A percentile compares a stretch with the other conserved stretches of the same genome.
phyloP scores from a whole-genome alignment of 495 filamentous ascomycete species.

The Hypomontagnella submonticulosa region DNA sequence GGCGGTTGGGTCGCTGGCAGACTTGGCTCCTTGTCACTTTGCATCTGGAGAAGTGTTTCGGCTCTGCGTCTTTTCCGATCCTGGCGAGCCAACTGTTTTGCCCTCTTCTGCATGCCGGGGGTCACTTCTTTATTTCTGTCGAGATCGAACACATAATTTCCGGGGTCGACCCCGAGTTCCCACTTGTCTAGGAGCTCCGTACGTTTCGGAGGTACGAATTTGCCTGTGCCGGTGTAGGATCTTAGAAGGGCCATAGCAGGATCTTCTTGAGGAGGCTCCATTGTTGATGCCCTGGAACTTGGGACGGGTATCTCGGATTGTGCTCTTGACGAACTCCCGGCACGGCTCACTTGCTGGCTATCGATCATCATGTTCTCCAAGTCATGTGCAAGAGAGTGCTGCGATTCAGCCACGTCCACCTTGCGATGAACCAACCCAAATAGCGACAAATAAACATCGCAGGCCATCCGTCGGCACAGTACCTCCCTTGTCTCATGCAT shows the following conservation, averaged over 20 bases:
- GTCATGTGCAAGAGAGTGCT: conserved; percentile 17
- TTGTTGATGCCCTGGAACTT: conserved; percentile 20
- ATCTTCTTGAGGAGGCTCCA: conserved; percentile 35
- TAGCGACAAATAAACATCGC: conserved; percentile 43
- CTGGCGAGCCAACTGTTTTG: conserved; percentile 39
- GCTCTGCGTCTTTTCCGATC: conserved; percentile 44
- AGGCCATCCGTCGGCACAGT: conserved; percentile 35
- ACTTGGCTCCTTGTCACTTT: conserved; percentile 30
- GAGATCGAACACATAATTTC: conserved; percentile 46
- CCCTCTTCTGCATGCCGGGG: conserved; percentile 37
- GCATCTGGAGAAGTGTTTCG: conserved; percentile 40
- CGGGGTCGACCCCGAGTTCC: conserved; percentile 38
- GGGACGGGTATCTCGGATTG: conserved; percentile 24
- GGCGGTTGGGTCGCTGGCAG: conserved; percentile 45
- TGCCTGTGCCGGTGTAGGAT: conserved; percentile 46
- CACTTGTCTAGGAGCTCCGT: conserved; percentile 47
- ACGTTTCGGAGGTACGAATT: conserved; percentile 39
- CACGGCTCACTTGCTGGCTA: conserved; percentile 38
- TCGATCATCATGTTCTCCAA: conserved; percentile 37
- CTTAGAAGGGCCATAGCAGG: conserved; percentile 44
- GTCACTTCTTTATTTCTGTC: conserved; percentile 35
- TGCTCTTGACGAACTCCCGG: conserved; percentile 26
- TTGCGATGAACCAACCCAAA: conserved; percentile 37
- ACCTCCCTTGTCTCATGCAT: conserved; percentile 4
- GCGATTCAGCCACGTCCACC: conserved; percentile 11